A percentile compares a stretch with the other conserved stretches of the same genome.
phyloP scores from a whole-genome alignment of 306 rosid species.

The Acacia crassicarpa region DNA sequence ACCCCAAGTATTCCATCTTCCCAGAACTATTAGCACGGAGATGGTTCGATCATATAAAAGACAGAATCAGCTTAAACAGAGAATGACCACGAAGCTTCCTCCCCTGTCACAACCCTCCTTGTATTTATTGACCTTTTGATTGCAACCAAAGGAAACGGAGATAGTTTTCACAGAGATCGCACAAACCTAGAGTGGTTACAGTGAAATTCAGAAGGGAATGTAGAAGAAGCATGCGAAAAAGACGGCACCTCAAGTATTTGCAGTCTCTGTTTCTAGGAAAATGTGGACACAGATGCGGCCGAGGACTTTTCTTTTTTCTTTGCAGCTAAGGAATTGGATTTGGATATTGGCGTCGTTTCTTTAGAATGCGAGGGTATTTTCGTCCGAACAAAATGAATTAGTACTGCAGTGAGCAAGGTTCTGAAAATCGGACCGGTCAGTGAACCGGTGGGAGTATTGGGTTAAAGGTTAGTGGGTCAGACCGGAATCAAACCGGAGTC shows the following conservation, averaged over 20 bases:
- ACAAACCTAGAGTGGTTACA: constrained; percentile 31
- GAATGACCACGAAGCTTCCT: neutral
- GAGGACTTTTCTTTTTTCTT: constrained; percentile 5
- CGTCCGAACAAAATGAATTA: neutral
- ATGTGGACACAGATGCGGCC: constrained; percentile 10
- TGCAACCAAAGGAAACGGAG: neutral
- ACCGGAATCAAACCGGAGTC: too few relatives aligned
- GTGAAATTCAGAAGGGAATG: constrained; percentile 1
- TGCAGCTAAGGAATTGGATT: neutral
- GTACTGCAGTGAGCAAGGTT: too few relatives aligned
- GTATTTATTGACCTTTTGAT: neutral
- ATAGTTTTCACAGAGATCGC: neutral
- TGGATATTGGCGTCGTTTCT: constrained; percentile 33
- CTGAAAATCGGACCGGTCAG: too few relatives aligned
- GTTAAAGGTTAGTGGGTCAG: too few relatives aligned
- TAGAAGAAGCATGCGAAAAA: neutral
- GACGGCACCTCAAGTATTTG: constrained; percentile 1
- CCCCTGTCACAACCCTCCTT: neutral
- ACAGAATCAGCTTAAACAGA: neutral
- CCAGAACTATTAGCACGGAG: neutral
- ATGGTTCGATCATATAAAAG: neutral
- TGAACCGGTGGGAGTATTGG: too few relatives aligned
- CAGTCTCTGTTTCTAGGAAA: constrained; percentile 21
- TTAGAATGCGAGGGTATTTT: constrained; percentile 2
- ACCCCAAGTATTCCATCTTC: neutral